A percentile compares a stretch with the other conserved stretches of the same genome.
Conservation (phyloP, 2,329 filamentous ascomycete species). For the Arthrobotrys musiformis region DNA sequence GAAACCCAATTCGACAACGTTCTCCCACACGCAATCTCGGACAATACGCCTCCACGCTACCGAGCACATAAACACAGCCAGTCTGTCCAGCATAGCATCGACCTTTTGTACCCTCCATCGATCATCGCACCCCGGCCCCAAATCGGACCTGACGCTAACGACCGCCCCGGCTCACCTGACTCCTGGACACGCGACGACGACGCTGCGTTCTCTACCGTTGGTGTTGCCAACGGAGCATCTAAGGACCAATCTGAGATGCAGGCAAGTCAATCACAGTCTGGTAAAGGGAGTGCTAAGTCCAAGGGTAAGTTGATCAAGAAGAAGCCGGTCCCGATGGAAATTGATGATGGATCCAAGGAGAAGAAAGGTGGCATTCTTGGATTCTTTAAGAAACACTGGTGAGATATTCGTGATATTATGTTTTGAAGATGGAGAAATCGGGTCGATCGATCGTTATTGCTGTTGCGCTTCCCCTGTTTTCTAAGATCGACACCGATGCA, state of each 20-base stretch:
- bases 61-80: not conserved
- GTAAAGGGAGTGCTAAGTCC: not conserved
- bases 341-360: constrained; percentile 16
- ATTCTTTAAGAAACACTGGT: constrained; percentile 21
- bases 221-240: not conserved
- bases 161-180: constrained; percentile 32
- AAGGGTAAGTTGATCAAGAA: constrained; percentile 41
- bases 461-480: too few species aligned
- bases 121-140: not conserved
- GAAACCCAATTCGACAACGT: constrained; percentile 17
- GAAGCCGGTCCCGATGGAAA: constrained; percentile 18
- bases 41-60: constrained; percentile 8
- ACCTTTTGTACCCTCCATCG: constrained; percentile 32
- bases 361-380: constrained; percentile 25
- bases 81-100: constrained; percentile 34
- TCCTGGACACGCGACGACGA: constrained; percentile 48
- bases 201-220: constrained; percentile 36
- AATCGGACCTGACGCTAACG: not conserved
- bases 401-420: not conserved
- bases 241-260: constrained; percentile 24
- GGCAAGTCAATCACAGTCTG: constrained; percentile 1
- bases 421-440: not conserved
- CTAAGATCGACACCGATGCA: too few species aligned
- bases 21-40: constrained; percentile 39
- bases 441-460: too few species aligned